phyloP scores from a whole-genome alignment of 2,329 filamentous ascomycete species.

The Aureobasidium sp. region DNA sequence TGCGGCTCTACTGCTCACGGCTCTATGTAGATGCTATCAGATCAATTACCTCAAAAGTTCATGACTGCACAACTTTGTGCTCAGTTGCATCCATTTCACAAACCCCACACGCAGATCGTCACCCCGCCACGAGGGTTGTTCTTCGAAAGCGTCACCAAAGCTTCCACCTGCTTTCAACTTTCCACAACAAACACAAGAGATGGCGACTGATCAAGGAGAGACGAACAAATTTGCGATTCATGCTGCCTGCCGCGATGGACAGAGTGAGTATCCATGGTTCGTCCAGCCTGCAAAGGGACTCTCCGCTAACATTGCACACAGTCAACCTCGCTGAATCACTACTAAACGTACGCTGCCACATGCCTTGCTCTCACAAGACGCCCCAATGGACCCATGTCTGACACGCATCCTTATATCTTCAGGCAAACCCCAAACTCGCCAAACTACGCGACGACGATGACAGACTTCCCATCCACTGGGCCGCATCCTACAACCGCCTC shows the following conservation, averaged over 20 bases:
- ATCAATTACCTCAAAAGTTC: no score
- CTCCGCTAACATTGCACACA: slow-evolving; percentile 33
- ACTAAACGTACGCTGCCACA: slow-evolving; percentile 48
- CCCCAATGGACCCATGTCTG: not conserved
- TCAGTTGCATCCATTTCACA: not conserved
- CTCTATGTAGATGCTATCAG: no score
- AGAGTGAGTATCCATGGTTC: slow-evolving; percentile 50
- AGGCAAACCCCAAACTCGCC: slow-evolving; percentile 76
- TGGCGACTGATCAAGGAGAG: slow-evolving; percentile 22
- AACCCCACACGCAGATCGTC: not conserved
- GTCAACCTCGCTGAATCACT: slow-evolving; percentile 67
- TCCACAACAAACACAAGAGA: not conserved
- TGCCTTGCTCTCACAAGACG: not conserved
- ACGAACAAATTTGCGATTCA: slow-evolving; percentile 74
- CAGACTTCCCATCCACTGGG: slow-evolving; percentile 90
- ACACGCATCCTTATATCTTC: not conserved
- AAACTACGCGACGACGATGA: slow-evolving; percentile 73
- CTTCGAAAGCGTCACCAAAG: not conserved
- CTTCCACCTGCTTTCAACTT: not conserved
- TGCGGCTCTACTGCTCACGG: no score
- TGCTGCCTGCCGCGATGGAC: slow-evolving; percentile 77
- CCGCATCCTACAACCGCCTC: slow-evolving; percentile 71
- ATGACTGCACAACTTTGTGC: not conserved
- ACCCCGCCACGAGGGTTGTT: slow-evolving; percentile 7
- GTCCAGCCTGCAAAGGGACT: not conserved